These are phyloP conservation scores for Cicer cuneatum DNA, from an alignment of 306 rosid species.

Conservation along the genomic window DNA sequence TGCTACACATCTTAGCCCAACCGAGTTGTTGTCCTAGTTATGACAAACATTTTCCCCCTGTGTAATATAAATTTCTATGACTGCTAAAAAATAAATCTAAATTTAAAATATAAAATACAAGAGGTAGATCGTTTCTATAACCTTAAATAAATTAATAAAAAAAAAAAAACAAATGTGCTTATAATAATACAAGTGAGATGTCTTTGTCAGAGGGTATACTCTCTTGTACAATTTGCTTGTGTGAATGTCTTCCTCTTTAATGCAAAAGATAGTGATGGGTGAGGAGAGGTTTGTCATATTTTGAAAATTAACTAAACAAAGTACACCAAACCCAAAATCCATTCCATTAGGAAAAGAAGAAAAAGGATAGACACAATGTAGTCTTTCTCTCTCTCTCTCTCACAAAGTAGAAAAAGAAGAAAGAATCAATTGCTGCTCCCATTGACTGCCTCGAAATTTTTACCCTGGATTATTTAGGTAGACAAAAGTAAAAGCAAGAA, in stretches of 20 bases:
- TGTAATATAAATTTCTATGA: constrained; percentile 20
- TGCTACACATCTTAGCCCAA: constrained; percentile 33
- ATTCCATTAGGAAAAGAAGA: constrained; percentile 37
- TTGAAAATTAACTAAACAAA: constrained; percentile 48
- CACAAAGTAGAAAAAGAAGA: constrained; percentile 57
- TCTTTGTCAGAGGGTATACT: constrained; percentile 47
- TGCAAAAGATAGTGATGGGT: constrained; percentile 65
- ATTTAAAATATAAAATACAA: not conserved
- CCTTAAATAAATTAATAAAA: not conserved
- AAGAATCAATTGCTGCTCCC: constrained; percentile 45
- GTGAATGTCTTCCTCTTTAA: constrained; percentile 38
- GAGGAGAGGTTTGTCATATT: constrained; percentile 63
- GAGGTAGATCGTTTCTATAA: constrained; percentile 23
- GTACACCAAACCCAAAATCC: constrained; percentile 51
- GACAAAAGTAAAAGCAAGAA: constrained; percentile 67
- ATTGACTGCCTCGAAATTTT: constrained; percentile 81
- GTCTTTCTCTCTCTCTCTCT: constrained; percentile 37
- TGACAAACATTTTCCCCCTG: constrained; percentile 47
- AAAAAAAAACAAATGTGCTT: not conserved
- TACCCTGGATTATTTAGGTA: constrained; percentile 48
- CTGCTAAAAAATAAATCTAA: not conserved
- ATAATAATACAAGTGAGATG: constrained; percentile 41
- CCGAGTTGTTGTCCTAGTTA: constrained; percentile 47
- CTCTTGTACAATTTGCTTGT: constrained; percentile 37
- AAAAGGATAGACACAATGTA: constrained; percentile 34